Percentiles rank a stretch among this genome's conserved stretches.
These are phyloP conservation scores for Candida buenavistaensis DNA, from an alignment of 1,139 yeast genomes.

Conservation along the genomic window DNA sequence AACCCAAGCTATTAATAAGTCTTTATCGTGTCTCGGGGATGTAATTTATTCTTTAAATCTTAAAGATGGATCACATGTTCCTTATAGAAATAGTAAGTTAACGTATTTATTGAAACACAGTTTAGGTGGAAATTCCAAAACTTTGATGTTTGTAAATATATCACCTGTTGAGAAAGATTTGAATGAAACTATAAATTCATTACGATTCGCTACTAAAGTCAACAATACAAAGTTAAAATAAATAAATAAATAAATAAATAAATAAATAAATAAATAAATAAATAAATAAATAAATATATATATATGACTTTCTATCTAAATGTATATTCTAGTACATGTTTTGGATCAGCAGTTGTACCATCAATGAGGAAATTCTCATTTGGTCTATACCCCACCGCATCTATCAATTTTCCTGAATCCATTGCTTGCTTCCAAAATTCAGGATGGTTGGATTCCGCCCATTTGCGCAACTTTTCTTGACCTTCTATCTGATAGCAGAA, in stretches of 20 bases:
- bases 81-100: conserved; percentile 59
- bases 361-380: conserved; percentile 20
- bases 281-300: conserved; percentile 3
- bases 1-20: conserved; percentile 87
- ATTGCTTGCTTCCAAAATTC: conserved; percentile 49
- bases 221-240: conserved; percentile 45
- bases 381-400: conserved; percentile 36
- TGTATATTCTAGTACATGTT: conserved; percentile 4
- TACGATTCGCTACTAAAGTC: conserved; percentile 87
- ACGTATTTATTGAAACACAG: conserved; percentile 86
- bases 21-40: conserved; percentile 86
- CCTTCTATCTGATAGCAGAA: conserved; percentile 54
- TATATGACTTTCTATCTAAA: conserved; percentile 3
- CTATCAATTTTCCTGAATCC: conserved; percentile 37
- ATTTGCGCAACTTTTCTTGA: conserved; percentile 47
- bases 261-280: no score
- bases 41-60: conserved; percentile 74
- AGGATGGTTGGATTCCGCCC: conserved; percentile 51
- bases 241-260: conserved; percentile 4
- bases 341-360: conserved; percentile 8
- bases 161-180: conserved; percentile 67
- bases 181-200: conserved; percentile 77
- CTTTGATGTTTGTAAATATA: conserved; percentile 90
- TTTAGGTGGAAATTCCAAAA: conserved; percentile 81
- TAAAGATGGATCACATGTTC: conserved; percentile 39